Evolutionary conservation across 1,284 basidiomycete genomes (phyloP).

Genomic region (Pisolithus thermaeus): DNA sequence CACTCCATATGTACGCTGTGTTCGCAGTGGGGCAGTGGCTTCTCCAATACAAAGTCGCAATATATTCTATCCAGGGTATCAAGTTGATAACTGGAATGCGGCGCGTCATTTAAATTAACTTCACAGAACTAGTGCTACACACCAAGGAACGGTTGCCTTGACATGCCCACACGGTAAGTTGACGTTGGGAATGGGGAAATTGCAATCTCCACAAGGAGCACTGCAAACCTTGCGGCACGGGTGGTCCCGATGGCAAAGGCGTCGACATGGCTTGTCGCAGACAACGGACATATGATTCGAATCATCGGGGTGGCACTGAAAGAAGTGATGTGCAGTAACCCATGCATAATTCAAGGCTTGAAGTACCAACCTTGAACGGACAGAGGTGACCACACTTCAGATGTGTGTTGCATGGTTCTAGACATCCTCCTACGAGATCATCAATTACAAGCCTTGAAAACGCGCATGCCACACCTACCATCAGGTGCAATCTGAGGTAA

Average conservation of each 20-base stretch:
- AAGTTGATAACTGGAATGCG: slow-evolving; percentile 37
- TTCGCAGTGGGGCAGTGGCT: slow-evolving; percentile 51
- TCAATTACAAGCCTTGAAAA: background rate
- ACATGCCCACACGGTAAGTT: slow-evolving; percentile 61
- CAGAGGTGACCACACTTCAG: slow-evolving; percentile 70
- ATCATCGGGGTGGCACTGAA: slow-evolving; percentile 65
- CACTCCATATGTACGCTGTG: slow-evolving; percentile 46
- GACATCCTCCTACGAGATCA: slow-evolving; percentile 50
- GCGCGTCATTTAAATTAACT: background rate
- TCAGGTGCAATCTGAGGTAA: slow-evolving; percentile 53
- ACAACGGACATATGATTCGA: slow-evolving; percentile 43
- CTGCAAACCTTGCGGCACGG: slow-evolving; percentile 56
- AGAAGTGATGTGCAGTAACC: background rate
- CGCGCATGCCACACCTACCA: slow-evolving; percentile 30
- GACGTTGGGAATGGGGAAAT: slow-evolving; percentile 42
- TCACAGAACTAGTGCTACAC: slow-evolving; percentile 14
- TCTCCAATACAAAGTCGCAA: slow-evolving; percentile 42
- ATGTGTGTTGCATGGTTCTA: slow-evolving; percentile 47
- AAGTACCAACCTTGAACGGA: slow-evolving; percentile 45
- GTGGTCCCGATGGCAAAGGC: slow-evolving; percentile 50
- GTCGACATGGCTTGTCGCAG: slow-evolving; percentile 49
- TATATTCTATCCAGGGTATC: slow-evolving; percentile 39
- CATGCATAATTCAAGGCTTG: background rate
- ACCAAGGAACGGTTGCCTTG: slow-evolving; percentile 50
- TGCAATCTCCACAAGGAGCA: slow-evolving; percentile 52